phyloP scores from a whole-genome alignment of 768 basidiomycete genomes.

The Podaxis rugospora region DNA sequence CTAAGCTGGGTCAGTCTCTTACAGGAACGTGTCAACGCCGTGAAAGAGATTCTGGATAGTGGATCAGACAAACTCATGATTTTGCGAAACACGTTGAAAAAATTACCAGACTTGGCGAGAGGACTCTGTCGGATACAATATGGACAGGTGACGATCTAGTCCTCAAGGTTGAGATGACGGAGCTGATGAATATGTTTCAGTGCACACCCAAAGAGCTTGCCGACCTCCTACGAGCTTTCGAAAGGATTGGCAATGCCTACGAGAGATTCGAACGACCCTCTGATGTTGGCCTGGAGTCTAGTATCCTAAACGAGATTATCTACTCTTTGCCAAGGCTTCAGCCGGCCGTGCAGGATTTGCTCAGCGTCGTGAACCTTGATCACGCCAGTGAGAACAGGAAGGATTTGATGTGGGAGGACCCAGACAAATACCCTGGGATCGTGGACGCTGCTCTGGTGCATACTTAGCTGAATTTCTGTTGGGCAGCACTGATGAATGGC shows the following conservation, averaged over 20 bases:
- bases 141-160: constrained; percentile 62
- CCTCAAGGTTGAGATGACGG: background rate
- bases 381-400: constrained; percentile 64
- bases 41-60: constrained; percentile 74
- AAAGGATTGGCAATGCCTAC: constrained; percentile 65
- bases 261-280: constrained; percentile 30
- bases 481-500: background rate
- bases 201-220: constrained; percentile 84
- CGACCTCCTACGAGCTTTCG: constrained; percentile 69
- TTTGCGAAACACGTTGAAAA: constrained; percentile 65
- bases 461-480: background rate
- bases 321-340: constrained; percentile 62
- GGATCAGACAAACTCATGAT: constrained; percentile 57
- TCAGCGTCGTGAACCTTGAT: constrained; percentile 54
- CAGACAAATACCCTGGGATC: constrained; percentile 43
- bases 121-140: constrained; percentile 89
- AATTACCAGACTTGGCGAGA: constrained; percentile 82
- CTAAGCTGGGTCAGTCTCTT: constrained; percentile 45
- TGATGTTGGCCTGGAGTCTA: constrained; percentile 57
- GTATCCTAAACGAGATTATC: constrained; percentile 67
- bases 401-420: constrained; percentile 62
- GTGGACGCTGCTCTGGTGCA: constrained; percentile 59
- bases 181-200: constrained; percentile 26
- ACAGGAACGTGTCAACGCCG: constrained; percentile 74
- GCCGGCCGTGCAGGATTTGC: constrained; percentile 45